Evolutionary conservation across 805 yeast species (phyloP).

Genomic region (Candida maesae): DNA sequence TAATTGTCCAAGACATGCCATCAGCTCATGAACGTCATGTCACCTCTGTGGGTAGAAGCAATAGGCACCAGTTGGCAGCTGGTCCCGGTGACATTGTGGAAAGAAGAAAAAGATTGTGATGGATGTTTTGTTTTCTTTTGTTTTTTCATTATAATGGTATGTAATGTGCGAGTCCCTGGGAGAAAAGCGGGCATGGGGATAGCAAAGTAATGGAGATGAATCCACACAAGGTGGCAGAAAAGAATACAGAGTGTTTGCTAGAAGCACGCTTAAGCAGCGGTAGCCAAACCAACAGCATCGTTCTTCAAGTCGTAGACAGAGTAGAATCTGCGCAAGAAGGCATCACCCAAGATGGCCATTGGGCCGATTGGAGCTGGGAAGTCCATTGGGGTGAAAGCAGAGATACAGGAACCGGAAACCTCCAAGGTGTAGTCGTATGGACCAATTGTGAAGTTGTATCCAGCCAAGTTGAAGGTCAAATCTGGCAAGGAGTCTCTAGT

Average conservation of each 20-base stretch:
- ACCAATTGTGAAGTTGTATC: constrained; percentile 85
- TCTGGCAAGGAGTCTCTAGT: constrained; percentile 84
- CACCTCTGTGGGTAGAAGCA: neutral
- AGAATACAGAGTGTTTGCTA: too few relatives aligned
- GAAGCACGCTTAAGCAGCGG: constrained; percentile 46
- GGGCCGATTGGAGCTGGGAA: constrained; percentile 97
- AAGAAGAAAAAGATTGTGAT: neutral
- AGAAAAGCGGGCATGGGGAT: too few relatives aligned
- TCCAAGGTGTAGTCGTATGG: constrained; percentile 94
- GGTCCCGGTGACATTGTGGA: too few relatives aligned
- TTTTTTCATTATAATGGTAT: too few relatives aligned
- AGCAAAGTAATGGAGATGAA: neutral
- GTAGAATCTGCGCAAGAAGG: constrained; percentile 93
- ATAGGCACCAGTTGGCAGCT: neutral
- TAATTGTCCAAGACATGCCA: neutral
- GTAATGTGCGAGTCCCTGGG: too few relatives aligned
- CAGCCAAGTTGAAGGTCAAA: constrained; percentile 83
- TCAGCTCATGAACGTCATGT: neutral
- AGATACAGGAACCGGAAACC: constrained; percentile 91
- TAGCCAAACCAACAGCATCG: constrained; percentile 93
- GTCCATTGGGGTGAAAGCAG: constrained; percentile 96
- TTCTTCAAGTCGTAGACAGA: constrained; percentile 88
- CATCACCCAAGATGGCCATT: constrained; percentile 93
- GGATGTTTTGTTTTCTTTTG: neutral
- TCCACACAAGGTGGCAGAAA: neutral